Base-by-base conservation (phyloP, 306 rosid genomes). In the Geum urbanum region DNA sequence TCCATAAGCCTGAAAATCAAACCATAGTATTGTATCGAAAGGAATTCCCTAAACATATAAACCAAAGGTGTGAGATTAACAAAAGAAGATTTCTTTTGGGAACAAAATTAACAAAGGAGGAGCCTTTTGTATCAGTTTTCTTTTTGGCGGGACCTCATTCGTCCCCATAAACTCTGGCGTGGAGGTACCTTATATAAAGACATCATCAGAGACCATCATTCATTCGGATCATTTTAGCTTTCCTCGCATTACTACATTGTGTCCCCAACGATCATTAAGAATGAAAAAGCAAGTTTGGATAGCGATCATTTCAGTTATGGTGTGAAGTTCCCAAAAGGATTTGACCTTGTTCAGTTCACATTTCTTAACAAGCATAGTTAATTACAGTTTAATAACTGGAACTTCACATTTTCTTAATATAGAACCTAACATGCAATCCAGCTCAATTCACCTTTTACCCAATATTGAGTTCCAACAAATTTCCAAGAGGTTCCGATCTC, bases 131-230 rank as follows among this genome's bases (percentile, higher is more conserved):
- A 7, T 22, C 22, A 47, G 24, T 2, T 24, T 10, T 22, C 4
- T 14, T 47, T 0, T 15, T 14, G 19, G 37, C 40, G 71, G 58
- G 71, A 7, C 71, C 27, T 66, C 71, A 5, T 32, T 14, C 14
- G 27, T 49, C 59, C 39, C 71, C 6, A 66, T 2, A 46, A 66
- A 8, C 44, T 48, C 9, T 50, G 48, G 72, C 49, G 35, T 51
- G 49, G 35, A 10, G 63, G 41, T 10, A 51, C 72, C n/a, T 8
- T 18, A 9, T 51, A 35, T 37, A 12, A 11, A 3, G 48, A 35
- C 72, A 50, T 67, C 27, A 19, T n/a, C 32, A 55, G 37, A 52
- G 2, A 68, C 35, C 67, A 43, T 63, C 6, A 39, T 35, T 67
- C 22, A 37, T 7, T 7, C 18, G 55, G 35, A 35, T 11, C 61